Evolutionary conservation across 2,329 filamentous ascomycete genomes (phyloP).

Genomic region (Rhinocladiella similis): DNA sequence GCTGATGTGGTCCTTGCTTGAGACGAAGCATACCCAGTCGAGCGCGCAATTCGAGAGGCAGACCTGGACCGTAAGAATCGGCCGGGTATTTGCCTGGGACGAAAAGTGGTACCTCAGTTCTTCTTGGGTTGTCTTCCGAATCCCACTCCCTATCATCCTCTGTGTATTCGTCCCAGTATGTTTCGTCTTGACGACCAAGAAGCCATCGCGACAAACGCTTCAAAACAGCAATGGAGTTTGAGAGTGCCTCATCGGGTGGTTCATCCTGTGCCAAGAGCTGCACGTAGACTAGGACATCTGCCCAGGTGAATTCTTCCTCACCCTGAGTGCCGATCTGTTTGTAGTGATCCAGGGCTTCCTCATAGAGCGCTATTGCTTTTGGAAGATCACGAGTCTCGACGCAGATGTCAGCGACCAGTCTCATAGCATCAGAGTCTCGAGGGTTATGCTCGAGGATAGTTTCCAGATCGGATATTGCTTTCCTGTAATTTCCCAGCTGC

Average conservation of each 20-base stretch:
- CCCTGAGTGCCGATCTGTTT: constrained; percentile 39
- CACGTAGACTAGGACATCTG: constrained; percentile 80
- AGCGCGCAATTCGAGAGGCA: constrained; percentile 79
- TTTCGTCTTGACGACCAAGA: constrained; percentile 70
- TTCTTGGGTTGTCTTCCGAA: constrained; percentile 65
- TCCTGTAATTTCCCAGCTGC: constrained; percentile 48
- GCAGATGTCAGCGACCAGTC: constrained; percentile 58
- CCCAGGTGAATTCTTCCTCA: constrained; percentile 64
- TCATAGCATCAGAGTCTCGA: constrained; percentile 55
- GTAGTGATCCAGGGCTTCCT: constrained; percentile 53
- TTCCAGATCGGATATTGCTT: constrained; percentile 54
- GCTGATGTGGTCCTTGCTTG: constrained; percentile 60
- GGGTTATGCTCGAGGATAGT: constrained; percentile 55
- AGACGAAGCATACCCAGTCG: constrained; percentile 85
- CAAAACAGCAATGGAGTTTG: constrained; percentile 66
- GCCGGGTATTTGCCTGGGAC: constrained; percentile 53
- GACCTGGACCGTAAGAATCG: constrained; percentile 66
- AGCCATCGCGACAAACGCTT: constrained; percentile 79
- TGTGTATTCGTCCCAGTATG: constrained; percentile 71
- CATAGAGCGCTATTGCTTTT: constrained; percentile 53
- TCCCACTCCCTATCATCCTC: constrained; percentile 90
- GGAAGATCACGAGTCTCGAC: constrained; percentile 52
- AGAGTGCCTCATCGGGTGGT: constrained; percentile 30
- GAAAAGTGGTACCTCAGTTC: constrained; percentile 63
- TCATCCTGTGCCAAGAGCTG: constrained; percentile 73